These are phyloP conservation scores for Oropetium thomaeum DNA, from an alignment of 176 grass and related monocot species.

Conservation along the genomic window DNA sequence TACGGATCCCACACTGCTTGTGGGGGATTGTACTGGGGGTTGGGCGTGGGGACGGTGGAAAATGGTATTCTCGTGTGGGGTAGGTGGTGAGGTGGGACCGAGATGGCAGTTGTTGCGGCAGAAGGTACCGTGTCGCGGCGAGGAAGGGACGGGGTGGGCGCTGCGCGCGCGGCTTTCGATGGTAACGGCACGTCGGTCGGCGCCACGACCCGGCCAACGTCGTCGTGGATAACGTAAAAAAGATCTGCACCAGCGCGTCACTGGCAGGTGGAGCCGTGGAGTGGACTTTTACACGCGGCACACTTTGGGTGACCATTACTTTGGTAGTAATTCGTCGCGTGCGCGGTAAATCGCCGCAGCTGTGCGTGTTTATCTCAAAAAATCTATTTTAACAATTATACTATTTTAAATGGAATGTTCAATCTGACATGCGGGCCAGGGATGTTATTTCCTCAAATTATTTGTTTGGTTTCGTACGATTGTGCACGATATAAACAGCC, in stretches of 20 bases:
- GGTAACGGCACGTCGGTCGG: neutral
- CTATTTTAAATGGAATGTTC: too few relatives aligned
- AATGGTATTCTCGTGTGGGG: neutral
- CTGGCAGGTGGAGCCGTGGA: neutral
- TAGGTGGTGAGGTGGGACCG: neutral
- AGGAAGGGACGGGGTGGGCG: neutral
- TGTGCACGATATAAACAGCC: too few relatives aligned
- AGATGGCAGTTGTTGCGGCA: neutral
- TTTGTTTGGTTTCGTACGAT: too few relatives aligned
- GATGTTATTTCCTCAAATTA: too few relatives aligned
- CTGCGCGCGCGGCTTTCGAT: constrained; percentile 16
- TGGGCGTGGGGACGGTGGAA: neutral
- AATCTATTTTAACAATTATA: neutral
- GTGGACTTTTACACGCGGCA: neutral
- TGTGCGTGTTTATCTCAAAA: neutral
- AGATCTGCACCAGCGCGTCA: too few relatives aligned
- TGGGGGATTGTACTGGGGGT: too few relatives aligned
- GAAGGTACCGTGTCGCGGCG: neutral
- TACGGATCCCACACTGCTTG: neutral
- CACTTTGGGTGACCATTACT: neutral
- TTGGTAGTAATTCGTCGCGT: neutral
- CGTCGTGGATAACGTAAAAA: constrained; percentile 18
- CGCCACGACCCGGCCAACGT: constrained; percentile 3
- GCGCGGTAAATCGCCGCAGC: neutral
- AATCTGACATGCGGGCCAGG: too few relatives aligned